phyloP scores from a whole-genome alignment of 495 filamentous ascomycete species.

The Trichoderma virens region DNA sequence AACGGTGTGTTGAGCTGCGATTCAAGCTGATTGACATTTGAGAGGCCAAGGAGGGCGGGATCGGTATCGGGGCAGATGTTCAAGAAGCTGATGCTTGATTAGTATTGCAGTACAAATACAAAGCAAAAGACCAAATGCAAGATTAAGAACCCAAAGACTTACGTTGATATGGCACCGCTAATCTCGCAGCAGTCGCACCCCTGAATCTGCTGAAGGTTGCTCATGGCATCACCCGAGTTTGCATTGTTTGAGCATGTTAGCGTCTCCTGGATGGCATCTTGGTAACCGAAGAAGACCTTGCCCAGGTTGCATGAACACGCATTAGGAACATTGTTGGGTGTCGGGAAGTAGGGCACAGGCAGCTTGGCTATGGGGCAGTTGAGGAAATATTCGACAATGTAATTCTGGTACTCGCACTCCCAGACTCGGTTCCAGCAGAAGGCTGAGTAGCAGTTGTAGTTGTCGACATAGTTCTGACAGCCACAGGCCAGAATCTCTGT shows the following conservation, averaged over 20 bases:
- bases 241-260: background rate
- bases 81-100: background rate
- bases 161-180: background rate
- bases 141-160: too few relatives aligned
- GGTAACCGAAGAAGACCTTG: background rate
- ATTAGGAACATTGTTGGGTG: background rate
- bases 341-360: background rate
- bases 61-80: background rate
- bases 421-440: conserved; percentile 1
- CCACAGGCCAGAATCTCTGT: background rate
- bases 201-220: background rate
- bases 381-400: conserved; percentile 1
- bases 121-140: too few relatives aligned
- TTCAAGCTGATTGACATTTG: background rate
- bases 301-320: background rate
- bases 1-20: background rate
- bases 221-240: background rate
- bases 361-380: background rate
- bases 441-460: background rate
- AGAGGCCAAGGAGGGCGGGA: background rate
- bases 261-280: conserved; percentile 1
- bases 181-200: conserved; percentile 1
- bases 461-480: conserved; percentile 4
- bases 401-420: background rate
- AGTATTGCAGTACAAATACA: background rate